Conservation (phyloP, 371 early-diverging fungal species). For the Actinomortierella wolfii region DNA sequence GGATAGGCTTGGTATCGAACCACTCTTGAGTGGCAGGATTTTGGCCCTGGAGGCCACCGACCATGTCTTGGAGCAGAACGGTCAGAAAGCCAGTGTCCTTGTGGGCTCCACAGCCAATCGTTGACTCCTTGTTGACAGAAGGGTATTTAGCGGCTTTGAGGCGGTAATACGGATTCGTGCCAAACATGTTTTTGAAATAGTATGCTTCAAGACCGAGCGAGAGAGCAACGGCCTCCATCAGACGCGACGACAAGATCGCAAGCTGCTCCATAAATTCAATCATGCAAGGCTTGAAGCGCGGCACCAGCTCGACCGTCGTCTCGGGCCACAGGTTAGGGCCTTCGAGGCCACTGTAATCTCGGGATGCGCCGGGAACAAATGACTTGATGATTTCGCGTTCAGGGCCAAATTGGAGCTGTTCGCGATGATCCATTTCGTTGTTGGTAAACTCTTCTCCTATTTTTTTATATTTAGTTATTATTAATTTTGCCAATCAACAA, state of each 20-base stretch:
- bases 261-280: constrained; percentile 51
- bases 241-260: constrained; percentile 47
- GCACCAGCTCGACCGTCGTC: constrained; percentile 28
- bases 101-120: constrained; percentile 43
- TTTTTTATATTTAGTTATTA: neutral
- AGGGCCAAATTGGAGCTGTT: constrained; percentile 64
- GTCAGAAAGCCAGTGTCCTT: constrained; percentile 59
- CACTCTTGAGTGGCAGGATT: constrained; percentile 56
- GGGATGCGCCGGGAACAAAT: constrained; percentile 33
- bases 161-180: constrained; percentile 50
- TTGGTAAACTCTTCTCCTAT: constrained; percentile 33
- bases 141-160: constrained; percentile 43
- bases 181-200: constrained; percentile 51
- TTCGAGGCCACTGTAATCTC: constrained; percentile 50
- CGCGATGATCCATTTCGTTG: constrained; percentile 47
- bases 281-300: constrained; percentile 50
- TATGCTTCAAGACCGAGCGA: constrained; percentile 51
- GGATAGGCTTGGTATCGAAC: constrained; percentile 64
- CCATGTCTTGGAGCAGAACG: constrained; percentile 60
- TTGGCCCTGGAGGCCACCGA: constrained; percentile 70
- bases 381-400: constrained; percentile 42
- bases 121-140: constrained; percentile 21
- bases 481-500: neutral
- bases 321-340: constrained; percentile 64
- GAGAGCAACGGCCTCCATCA: constrained; percentile 55